phyloP scores from a whole-genome alignment of 257 asterid species.

The Plectranthus barbatus region DNA sequence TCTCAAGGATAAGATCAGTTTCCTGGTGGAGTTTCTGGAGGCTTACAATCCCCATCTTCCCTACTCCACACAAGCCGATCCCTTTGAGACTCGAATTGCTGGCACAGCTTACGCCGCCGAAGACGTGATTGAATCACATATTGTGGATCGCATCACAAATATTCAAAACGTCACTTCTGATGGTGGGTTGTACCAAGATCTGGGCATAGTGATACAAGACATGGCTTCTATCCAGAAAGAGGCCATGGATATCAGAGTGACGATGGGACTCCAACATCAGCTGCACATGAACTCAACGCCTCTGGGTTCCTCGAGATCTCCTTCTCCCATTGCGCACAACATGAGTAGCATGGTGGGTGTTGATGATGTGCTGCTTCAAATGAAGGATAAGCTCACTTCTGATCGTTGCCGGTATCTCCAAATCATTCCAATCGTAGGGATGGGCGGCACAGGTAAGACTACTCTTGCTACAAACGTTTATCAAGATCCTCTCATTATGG shows the following conservation, averaged over 20 bases:
- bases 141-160: background rate
- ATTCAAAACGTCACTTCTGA: background rate
- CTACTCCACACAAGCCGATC: too few relatives aligned
- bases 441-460: background rate
- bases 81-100: background rate
- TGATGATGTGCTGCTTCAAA: background rate
- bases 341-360: background rate
- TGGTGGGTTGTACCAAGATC: background rate
- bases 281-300: background rate
- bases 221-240: background rate
- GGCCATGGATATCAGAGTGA: background rate
- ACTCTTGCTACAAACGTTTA: background rate
- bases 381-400: background rate
- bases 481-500: background rate
- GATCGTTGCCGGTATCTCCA: background rate
- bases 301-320: background rate
- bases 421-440: background rate
- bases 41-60: too few relatives aligned
- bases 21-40: background rate
- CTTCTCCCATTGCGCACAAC: background rate
- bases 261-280: too few relatives aligned
- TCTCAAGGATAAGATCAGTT: background rate
- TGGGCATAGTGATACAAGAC: background rate
- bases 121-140: background rate
- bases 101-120: background rate